Evolutionary conservation across 805 yeast species (phyloP).

Genomic region (Starmerella geochares): DNA sequence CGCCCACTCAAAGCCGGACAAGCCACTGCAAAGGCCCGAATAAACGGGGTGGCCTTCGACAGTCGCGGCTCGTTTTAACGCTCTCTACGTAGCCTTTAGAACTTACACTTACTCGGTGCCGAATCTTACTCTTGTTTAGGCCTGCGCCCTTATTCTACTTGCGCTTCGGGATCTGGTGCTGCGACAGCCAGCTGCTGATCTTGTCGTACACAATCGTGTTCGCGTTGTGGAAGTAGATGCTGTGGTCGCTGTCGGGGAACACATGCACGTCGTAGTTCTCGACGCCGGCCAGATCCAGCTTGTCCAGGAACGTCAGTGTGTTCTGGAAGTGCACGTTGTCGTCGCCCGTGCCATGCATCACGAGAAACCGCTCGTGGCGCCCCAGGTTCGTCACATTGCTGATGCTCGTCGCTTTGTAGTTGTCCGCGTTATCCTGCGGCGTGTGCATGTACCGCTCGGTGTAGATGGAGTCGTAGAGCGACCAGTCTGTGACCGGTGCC

Average conservation of each 20-base stretch:
- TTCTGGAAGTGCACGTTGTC: constrained; percentile 96
- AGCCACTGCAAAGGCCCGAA: constrained; percentile 20
- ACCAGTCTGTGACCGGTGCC: constrained; percentile 96
- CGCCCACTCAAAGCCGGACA: constrained; percentile 22
- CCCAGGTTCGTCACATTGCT: constrained; percentile 47
- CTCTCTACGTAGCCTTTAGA: too few species aligned
- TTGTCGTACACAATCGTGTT: constrained; percentile 61
- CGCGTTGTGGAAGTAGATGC: constrained; percentile 72
- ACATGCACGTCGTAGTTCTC: constrained; percentile 84
- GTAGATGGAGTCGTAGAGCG: constrained; percentile 80
- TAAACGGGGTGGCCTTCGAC: constrained; percentile 1
- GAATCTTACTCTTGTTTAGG: too few species aligned
- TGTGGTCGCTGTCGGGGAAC: constrained; percentile 90
- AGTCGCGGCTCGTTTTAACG: neutral
- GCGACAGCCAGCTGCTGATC: constrained; percentile 56
- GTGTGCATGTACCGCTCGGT: constrained; percentile 91
- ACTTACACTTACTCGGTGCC: too few species aligned
- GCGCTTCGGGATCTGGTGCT: constrained; percentile 16
- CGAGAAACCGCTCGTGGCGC: constrained; percentile 52
- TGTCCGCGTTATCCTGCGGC: constrained; percentile 55
- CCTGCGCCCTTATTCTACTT: too few species aligned
- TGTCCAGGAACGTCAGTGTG: constrained; percentile 65
- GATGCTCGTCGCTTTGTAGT: constrained; percentile 52
- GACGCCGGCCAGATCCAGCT: constrained; percentile 57
- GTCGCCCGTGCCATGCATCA: constrained; percentile 96